A percentile compares a stretch with the other conserved stretches of the same genome.
These are phyloP conservation scores for Asterophora lycoperdoides DNA, from an alignment of 768 basidiomycete species.

Conservation along the genomic window DNA sequence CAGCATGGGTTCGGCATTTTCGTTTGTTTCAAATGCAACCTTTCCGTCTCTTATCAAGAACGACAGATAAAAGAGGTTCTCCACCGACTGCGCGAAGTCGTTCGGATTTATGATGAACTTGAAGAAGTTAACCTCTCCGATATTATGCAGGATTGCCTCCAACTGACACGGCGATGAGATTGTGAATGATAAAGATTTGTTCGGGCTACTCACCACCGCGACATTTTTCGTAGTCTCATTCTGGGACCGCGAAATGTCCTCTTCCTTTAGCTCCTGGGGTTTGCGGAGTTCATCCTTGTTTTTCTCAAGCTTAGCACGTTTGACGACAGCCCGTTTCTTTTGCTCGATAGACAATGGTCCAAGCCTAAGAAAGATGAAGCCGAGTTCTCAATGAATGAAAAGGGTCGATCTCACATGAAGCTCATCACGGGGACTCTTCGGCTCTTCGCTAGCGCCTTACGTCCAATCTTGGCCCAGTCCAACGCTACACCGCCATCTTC, in stretches of 20 bases:
- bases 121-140: slow-evolving; percentile 75
- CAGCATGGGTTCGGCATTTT: slow-evolving; percentile 71
- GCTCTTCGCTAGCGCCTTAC: slow-evolving; percentile 77
- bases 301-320: slow-evolving; percentile 68
- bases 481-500: slow-evolving; percentile 44
- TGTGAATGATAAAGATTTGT: no score
- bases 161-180: background rate
- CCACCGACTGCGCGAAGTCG: slow-evolving; percentile 90
- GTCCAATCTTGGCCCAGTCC: slow-evolving; percentile 85
- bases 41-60: slow-evolving; percentile 88
- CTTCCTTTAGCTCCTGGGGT: slow-evolving; percentile 79
- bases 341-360: slow-evolving; percentile 87
- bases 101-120: slow-evolving; percentile 84
- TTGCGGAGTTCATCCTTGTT: slow-evolving; percentile 61
- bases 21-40: slow-evolving; percentile 65
- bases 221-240: slow-evolving; percentile 93
- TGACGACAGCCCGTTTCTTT: slow-evolving; percentile 61
- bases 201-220: slow-evolving; percentile 49
- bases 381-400: background rate
- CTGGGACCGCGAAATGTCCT: slow-evolving; percentile 76
- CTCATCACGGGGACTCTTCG: slow-evolving; percentile 76
- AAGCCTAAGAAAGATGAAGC: slow-evolving; percentile 46
- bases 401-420: slow-evolving; percentile 65
- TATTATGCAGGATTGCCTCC: slow-evolving; percentile 53
- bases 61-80: slow-evolving; percentile 93